Evolutionary conservation across 1,284 basidiomycete genomes (phyloP), one percentile per base, ranked within the genome.

Genomic region (Moniliella sp.): DNA sequence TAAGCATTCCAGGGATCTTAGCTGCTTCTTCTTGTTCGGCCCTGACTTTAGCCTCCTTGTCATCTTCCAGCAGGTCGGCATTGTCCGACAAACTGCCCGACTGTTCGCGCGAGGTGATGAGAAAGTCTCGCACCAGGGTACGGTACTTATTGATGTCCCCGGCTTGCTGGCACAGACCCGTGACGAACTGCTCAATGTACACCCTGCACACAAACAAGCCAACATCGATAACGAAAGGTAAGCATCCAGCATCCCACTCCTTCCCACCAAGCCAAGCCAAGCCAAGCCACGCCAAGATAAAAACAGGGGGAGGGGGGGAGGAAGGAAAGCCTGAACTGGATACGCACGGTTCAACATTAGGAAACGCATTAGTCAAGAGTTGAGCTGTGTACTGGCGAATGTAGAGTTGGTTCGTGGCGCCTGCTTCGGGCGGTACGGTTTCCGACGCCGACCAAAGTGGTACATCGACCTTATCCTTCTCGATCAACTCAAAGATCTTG

Each of bases 1-100:
- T 94, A 61, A 94, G 70, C 79, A 97, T 82, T 34, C 91, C 91
- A n/a, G 88, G 91, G 42, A 97, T 83, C 45, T 79, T 73, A 68
- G 81, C 78, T 12, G 86, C 86, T 18, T 75, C 71, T 64, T 83
- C 73, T 34, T 77, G 75, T 64, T 93, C 84, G 39, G 62, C 58
- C 46, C 73, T 65, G 35, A 69, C 67, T 62, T 91, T 86, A 3
- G 74, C 73, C 62, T 97, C 88, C 64, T 84, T 91, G 64, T 97
- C 91, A 55, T 94, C 91, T 37, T 82, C 66, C 65, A 71, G 94
- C 25, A 94, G 68, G 47, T 94, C 80, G 15, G 76, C 68, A 37
- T 78, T 78, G 57, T 79, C 76, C n/a, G 75, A 33, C 29, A 57
- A 56, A 26, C 45, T 50, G 19, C 43, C 47, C 18, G 47, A 44